Percentiles rank a stretch among this genome's conserved stretches.
Evolutionary conservation across 129 eudicot species (phyloP).

Genomic region (Tagetes patula): DNA sequence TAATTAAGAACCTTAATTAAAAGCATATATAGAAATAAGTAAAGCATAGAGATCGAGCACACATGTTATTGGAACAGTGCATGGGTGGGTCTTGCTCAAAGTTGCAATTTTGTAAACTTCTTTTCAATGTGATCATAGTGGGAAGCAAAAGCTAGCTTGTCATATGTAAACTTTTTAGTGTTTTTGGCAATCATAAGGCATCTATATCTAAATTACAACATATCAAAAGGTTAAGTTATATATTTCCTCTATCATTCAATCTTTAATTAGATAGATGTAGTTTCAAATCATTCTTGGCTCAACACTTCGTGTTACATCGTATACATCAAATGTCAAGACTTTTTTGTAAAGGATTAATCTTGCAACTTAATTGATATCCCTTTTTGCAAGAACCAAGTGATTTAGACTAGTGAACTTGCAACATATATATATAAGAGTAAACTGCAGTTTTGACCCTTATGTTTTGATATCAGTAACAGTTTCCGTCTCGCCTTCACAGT

Average conservation of each 20-base stretch:
- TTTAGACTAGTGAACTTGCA: background rate
- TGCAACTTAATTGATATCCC: background rate
- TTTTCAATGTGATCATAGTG: constrained; percentile 22
- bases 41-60: constrained; percentile 6
- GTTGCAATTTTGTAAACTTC: background rate
- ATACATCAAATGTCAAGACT: background rate
- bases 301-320: background rate
- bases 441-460: background rate
- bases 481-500: too few species aligned
- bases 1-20: background rate
- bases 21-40: background rate
- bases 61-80: constrained; percentile 33
- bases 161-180: constrained; percentile 16
- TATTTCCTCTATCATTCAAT: background rate
- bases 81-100: constrained; percentile 17
- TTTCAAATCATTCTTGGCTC: background rate
- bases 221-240: background rate
- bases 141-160: constrained; percentile 22
- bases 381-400: background rate
- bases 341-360: background rate
- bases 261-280: background rate
- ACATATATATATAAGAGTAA: background rate
- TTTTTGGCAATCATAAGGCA: constrained; percentile 2
- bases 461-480: too few species aligned
- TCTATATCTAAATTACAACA: background rate